These are phyloP conservation scores for Emericellopsis terricola DNA, from an alignment of 495 filamentous ascomycete genomes.

Conservation along the genomic window DNA sequence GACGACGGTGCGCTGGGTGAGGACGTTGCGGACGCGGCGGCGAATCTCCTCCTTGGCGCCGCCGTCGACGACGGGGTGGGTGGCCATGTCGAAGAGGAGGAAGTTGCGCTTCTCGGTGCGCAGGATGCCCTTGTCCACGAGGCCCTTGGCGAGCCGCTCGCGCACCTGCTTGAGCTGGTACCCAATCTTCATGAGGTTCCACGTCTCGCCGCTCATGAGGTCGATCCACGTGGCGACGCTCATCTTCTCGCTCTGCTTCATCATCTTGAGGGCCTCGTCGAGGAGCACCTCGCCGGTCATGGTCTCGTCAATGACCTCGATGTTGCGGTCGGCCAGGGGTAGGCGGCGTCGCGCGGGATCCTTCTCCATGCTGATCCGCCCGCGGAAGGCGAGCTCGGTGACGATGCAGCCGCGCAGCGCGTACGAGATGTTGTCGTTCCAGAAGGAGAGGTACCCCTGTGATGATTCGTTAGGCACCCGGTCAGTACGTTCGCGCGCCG, in stretches of 20 bases:
- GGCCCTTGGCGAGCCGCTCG: conserved; percentile 91
- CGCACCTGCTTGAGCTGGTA: conserved; percentile 99
- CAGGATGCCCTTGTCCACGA: conserved; percentile 96
- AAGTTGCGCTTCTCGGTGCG: conserved; percentile 99
- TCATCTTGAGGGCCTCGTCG: conserved; percentile 98
- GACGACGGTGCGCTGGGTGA: conserved; percentile 87
- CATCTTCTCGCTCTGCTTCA: conserved; percentile 99
- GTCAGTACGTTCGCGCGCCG: conserved; percentile 1
- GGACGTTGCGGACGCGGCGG: conserved; percentile 74
- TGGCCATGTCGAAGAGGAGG: conserved; percentile 98
- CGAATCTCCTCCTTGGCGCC: conserved; percentile 96
- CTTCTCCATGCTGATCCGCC: conserved; percentile 96
- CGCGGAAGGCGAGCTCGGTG: conserved; percentile 87
- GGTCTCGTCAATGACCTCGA: conserved; percentile 94
- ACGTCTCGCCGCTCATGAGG: conserved; percentile 98
- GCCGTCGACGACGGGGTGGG: conserved; percentile 92
- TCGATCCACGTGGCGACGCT: conserved; percentile 98
- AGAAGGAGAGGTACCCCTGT: conserved; percentile 94
- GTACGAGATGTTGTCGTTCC: conserved; percentile 99
- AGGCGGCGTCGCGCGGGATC: conserved; percentile 84
- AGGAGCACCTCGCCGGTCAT: conserved; percentile 93
- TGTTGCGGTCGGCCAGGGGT: conserved; percentile 76
- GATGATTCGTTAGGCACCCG: not conserved
- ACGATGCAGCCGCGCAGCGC: conserved; percentile 95
- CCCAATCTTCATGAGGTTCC: conserved; percentile 99